Conservation (phyloP, 2,329 filamentous ascomycete genomes). For the Gnomoniopsis sp. region DNA sequence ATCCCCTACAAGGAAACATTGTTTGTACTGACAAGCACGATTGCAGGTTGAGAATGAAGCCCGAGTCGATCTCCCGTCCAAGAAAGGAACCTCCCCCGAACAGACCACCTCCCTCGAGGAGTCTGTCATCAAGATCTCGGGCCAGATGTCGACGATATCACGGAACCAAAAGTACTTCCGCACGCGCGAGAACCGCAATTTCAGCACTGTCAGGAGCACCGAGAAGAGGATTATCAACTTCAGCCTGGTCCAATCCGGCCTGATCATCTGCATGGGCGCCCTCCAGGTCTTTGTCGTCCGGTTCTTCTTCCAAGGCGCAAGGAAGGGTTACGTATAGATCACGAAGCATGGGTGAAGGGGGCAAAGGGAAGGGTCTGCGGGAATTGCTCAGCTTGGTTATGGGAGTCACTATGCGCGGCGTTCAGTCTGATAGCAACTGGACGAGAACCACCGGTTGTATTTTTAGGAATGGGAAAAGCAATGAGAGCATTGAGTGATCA, state of each 20-base stretch:
- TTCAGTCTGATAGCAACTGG: constrained; percentile 6
- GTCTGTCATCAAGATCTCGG: constrained; percentile 90
- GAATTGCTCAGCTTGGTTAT: constrained; percentile 10
- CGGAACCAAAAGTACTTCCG: constrained; percentile 99
- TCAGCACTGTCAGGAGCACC: constrained; percentile 94
- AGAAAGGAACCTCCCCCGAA: constrained; percentile 83
- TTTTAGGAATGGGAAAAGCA: not conserved
- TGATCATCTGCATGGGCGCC: constrained; percentile 94
- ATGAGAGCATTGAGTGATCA: constrained; percentile 18
- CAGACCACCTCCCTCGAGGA: constrained; percentile 88
- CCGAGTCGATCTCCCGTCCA: constrained; percentile 77
- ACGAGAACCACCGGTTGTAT: not conserved
- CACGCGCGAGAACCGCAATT: constrained; percentile 97
- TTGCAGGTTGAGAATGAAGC: constrained; percentile 83
- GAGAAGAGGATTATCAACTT: constrained; percentile 97
- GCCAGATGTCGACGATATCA: constrained; percentile 88
- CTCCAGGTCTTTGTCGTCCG: constrained; percentile 95
- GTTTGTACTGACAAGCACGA: not conserved
- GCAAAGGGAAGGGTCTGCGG: not conserved
- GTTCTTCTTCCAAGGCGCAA: constrained; percentile 93
- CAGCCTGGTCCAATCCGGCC: constrained; percentile 83
- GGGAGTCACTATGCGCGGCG: constrained; percentile 23
- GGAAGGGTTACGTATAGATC: constrained; percentile 65
- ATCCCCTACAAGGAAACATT: constrained; percentile 5
- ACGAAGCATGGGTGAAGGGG: not conserved